A percentile compares a stretch with the other conserved stretches of the same genome.
phyloP scores from a whole-genome alignment of 345 rosid species.

The Eucalyptus sp. region DNA sequence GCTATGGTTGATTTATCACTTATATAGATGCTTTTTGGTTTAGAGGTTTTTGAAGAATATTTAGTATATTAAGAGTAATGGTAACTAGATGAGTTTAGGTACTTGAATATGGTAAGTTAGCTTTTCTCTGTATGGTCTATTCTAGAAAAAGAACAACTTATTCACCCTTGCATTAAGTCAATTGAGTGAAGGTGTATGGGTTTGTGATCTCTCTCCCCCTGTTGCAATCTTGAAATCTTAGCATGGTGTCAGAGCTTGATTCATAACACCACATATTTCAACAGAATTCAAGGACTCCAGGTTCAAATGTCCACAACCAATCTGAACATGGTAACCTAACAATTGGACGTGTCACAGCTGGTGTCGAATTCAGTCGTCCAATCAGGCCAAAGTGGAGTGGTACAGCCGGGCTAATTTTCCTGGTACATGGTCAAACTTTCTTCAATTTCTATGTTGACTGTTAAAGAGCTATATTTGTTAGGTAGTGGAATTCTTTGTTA shows the following conservation, averaged over 20 bases:
- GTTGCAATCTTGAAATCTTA: not conserved
- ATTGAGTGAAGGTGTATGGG: not conserved
- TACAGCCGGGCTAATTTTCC: slow-evolving; percentile 74
- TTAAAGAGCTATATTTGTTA: not conserved
- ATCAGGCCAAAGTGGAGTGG: slow-evolving; percentile 97
- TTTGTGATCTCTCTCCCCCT: not conserved
- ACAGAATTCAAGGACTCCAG: slow-evolving; percentile 89
- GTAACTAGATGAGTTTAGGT: not conserved
- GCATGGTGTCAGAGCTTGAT: not conserved
- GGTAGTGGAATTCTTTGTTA: not conserved
- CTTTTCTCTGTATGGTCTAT: not conserved
- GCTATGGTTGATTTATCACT: not conserved
- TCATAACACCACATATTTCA: not conserved
- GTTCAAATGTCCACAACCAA: slow-evolving; percentile 88
- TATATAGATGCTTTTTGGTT: not conserved
- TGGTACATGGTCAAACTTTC: slow-evolving; percentile 23
- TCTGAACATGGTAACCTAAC: slow-evolving; percentile 56
- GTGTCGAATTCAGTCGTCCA: slow-evolving; percentile 82
- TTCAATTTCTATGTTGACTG: not conserved
- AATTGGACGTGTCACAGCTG: slow-evolving; percentile 73
- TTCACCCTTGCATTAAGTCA: not conserved
- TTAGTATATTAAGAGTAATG: not conserved
- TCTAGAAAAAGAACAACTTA: not conserved
- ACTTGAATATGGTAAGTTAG: not conserved
- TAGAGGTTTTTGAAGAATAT: not conserved